phyloP scores from a whole-genome alignment of 768 basidiomycete genomes.

The Kwoniella dejecticola region DNA sequence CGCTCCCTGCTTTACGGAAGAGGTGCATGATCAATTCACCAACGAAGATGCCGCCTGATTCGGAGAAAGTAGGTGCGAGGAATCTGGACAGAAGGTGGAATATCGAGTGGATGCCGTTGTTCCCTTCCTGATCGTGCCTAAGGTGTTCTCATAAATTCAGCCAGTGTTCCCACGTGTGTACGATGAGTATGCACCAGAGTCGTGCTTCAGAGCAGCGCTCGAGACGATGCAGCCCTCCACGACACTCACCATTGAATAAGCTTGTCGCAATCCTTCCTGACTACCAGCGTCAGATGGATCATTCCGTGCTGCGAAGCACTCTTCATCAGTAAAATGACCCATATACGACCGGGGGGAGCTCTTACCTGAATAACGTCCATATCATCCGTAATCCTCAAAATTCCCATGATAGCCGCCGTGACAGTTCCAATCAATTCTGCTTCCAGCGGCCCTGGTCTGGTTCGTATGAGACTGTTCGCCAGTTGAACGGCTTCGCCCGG shows the following conservation, averaged over 20 bases:
- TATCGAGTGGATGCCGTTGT: slow-evolving; percentile 73
- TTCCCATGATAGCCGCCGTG: slow-evolving; percentile 73
- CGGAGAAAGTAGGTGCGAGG: slow-evolving; percentile 73
- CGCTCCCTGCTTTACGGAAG: slow-evolving; percentile 75
- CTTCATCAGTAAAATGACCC: not conserved
- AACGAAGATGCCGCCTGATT: slow-evolving; percentile 87
- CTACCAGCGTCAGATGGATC: slow-evolving; percentile 73
- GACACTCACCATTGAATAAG: slow-evolving; percentile 67
- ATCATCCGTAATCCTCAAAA: slow-evolving; percentile 73
- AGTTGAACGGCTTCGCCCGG: slow-evolving; percentile 81
- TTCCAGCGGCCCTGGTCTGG: slow-evolving; percentile 67
- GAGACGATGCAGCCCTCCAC: too few species aligned
- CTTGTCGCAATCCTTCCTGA: slow-evolving; percentile 84
- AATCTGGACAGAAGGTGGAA: slow-evolving; percentile 75
- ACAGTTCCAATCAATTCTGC: slow-evolving; percentile 76
- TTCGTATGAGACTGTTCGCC: slow-evolving; percentile 69
- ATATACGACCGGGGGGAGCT: slow-evolving; percentile 10
- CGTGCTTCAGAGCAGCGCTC: too few species aligned
- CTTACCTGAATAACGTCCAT: slow-evolving; percentile 67
- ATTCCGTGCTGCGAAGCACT: slow-evolving; percentile 74
- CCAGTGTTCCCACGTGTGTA: too few species aligned
- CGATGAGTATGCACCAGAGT: too few species aligned
- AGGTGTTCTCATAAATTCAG: too few species aligned
- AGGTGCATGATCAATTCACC: slow-evolving; percentile 95
- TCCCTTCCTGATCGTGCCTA: slow-evolving; percentile 64